Evolutionary conservation across 306 rosid genomes (phyloP), one percentile per base, ranked within the genome.

Genomic region (Gastrolobium bilobum): DNA sequence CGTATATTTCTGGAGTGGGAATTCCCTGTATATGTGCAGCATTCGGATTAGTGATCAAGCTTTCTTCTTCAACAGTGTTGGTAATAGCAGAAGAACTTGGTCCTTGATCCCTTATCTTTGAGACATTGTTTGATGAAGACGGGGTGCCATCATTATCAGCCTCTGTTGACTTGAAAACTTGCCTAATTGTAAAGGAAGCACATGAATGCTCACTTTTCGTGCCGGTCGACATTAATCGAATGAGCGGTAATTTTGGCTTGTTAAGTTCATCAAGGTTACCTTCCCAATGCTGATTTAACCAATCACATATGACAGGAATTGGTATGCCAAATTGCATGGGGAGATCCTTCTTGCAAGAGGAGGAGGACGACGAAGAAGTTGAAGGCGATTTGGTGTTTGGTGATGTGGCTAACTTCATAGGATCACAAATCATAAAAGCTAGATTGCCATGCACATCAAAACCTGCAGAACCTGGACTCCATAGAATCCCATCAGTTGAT

Each of bases 211-310:
- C 99, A 67, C 97, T 96, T 82, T 85, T 96, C 31, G 83, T 93
- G 38, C 96, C 96, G 0, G 91, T 44, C 14, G 99, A 91, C 99
- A 93, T 91, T 79, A 96, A 84, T 10, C 98, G 89, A 37, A 93
- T 96, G 69, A 96, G 87, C 2, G 98, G 99, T 79, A 89, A 71
- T 78, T 91, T 93, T 6, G 99, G 99, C 76, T 96, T 96, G 91
- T 90, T 93, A 73, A 96, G 98, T 35, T 96, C 99, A 51, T 96
- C 98, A 38, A 96, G 98, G 82, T 88, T 93, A 20, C 99, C 99
- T 79, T 93, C 99, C 99, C 99, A 96, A 15, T 96, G 98, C 89
- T 96, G 97, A 83, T 96, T 91, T 82, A 96, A 86, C 99, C 99
- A 96, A 86, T 91, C 98, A 82, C 90, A 91, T 64, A 96, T 87